These are phyloP conservation scores for Abortiporus biennis DNA, from an alignment of 1,284 basidiomycete species.

Conservation along the genomic window DNA sequence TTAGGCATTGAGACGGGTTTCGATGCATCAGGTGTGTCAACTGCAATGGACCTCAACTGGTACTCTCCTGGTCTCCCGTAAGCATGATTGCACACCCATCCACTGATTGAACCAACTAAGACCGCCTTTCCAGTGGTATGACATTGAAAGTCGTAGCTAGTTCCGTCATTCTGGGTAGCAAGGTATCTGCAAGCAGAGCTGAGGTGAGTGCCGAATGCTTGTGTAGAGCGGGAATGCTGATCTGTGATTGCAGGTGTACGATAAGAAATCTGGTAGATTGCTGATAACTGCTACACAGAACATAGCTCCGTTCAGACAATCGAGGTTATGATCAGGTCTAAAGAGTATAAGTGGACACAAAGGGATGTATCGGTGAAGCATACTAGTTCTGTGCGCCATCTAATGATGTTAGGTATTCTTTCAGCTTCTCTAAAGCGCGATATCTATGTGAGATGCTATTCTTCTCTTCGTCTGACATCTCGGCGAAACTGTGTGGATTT, in stretches of 20 bases:
- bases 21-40: slow-evolving; percentile 20
- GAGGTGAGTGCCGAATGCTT: slow-evolving; percentile 15
- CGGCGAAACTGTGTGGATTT: slow-evolving; percentile 69
- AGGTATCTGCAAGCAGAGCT: slow-evolving; percentile 16
- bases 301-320: slow-evolving; percentile 16
- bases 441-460: slow-evolving; percentile 89
- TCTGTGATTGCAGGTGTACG: slow-evolving; percentile 16
- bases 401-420: slow-evolving; percentile 49
- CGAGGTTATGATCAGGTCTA: too few species aligned
- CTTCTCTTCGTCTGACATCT: slow-evolving; percentile 85
- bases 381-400: not conserved
- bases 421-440: slow-evolving; percentile 80
- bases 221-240: too few species aligned
- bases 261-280: slow-evolving; percentile 17
- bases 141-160: slow-evolving; percentile 18
- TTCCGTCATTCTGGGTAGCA: slow-evolving; percentile 15
- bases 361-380: not conserved
- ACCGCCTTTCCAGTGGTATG: slow-evolving; percentile 14
- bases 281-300: slow-evolving; percentile 21
- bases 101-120: slow-evolving; percentile 1
- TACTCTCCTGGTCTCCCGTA: slow-evolving; percentile 18
- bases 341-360: too few species aligned
- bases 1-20: slow-evolving; percentile 14
- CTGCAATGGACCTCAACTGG: slow-evolving; percentile 20
- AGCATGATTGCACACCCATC: slow-evolving; percentile 4